A percentile compares a stretch with the other conserved stretches of the same genome.
These are phyloP conservation scores for Trichoderma sp. DNA, from an alignment of 2,329 filamentous ascomycete species.

Conservation along the genomic window DNA sequence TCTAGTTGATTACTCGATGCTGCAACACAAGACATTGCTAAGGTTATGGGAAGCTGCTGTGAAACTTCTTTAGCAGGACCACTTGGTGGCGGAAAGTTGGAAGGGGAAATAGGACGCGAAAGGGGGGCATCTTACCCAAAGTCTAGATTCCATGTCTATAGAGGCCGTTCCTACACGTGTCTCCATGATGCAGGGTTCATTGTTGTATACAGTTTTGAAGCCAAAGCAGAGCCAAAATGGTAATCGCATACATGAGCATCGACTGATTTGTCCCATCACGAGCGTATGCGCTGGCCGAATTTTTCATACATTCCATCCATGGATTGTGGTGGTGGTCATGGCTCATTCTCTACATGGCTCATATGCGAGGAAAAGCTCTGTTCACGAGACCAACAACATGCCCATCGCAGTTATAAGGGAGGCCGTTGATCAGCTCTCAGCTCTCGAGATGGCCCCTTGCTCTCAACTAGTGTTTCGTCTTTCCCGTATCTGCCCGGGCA, in stretches of 20 bases:
- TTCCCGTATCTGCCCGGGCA: background rate
- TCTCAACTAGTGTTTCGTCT: background rate
- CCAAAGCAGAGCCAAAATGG: background rate
- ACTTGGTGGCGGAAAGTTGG: background rate
- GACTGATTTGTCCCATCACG: background rate
- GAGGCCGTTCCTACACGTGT: too few relatives aligned
- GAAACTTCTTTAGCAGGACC: background rate
- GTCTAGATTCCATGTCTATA: too few relatives aligned
- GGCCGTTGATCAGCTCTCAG: background rate
- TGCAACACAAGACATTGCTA: background rate
- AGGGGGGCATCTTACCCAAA: background rate
- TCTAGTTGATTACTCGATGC: too few relatives aligned
- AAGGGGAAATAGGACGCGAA: background rate
- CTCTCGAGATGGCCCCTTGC: background rate
- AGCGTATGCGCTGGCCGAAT: background rate
- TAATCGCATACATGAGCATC: too few relatives aligned
- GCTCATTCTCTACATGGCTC: background rate
- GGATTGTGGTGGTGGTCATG: background rate
- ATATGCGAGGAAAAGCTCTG: background rate
- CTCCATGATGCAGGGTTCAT: too few relatives aligned
- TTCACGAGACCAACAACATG: background rate
- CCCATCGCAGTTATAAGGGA: background rate
- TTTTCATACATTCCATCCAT: background rate
- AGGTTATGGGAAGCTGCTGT: background rate
- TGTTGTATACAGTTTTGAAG: background rate